Percentiles rank a stretch among this genome's conserved stretches.
Conservation (phyloP, 2,329 filamentous ascomycete genomes). For the Colletotrichum eremochloae region DNA sequence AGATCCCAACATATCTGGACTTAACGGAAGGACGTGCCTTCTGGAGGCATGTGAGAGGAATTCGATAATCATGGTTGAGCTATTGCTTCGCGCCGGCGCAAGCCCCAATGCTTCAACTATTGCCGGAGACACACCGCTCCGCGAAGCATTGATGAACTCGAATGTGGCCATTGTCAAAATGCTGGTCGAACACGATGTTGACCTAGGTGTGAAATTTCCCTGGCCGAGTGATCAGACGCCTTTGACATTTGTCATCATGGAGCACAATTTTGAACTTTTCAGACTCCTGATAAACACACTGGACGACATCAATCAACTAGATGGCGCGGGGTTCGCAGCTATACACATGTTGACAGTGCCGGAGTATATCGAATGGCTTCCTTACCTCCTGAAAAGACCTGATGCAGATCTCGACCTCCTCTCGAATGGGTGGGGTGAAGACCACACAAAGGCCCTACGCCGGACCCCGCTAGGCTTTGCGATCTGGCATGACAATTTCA, state of each 20-base stretch:
- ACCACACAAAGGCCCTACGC: background rate
- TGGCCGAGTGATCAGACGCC: slow-evolving; percentile 10
- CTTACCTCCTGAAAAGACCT: slow-evolving; percentile 20
- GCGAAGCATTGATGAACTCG: slow-evolving; percentile 19
- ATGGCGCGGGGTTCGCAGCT: slow-evolving; percentile 41
- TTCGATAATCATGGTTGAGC: slow-evolving; percentile 26
- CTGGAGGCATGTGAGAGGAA: slow-evolving; percentile 34
- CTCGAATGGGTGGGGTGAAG: background rate
- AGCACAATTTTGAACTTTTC: slow-evolving; percentile 41
- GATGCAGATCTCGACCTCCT: slow-evolving; percentile 33
- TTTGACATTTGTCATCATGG: slow-evolving; percentile 37
- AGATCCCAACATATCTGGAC: slow-evolving; percentile 33
- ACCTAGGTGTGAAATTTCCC: slow-evolving; percentile 19
- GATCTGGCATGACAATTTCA: slow-evolving; percentile 36
- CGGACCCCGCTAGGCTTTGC: slow-evolving; percentile 44
- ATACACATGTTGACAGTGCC: slow-evolving; percentile 41
- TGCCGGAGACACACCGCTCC: slow-evolving; percentile 26
- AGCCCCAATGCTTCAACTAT: slow-evolving; percentile 38
- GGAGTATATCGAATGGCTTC: slow-evolving; percentile 36
- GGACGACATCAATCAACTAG: slow-evolving; percentile 31
- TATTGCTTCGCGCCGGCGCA: slow-evolving; percentile 41
- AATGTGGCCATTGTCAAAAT: background rate
- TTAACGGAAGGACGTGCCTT: slow-evolving; percentile 36
- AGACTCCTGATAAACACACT: slow-evolving; percentile 10
- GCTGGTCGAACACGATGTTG: slow-evolving; percentile 17